Evolutionary conservation across 768 basidiomycete species (phyloP), one percentile per base, ranked within the genome.

Genomic region (Boletellus ananas): DNA sequence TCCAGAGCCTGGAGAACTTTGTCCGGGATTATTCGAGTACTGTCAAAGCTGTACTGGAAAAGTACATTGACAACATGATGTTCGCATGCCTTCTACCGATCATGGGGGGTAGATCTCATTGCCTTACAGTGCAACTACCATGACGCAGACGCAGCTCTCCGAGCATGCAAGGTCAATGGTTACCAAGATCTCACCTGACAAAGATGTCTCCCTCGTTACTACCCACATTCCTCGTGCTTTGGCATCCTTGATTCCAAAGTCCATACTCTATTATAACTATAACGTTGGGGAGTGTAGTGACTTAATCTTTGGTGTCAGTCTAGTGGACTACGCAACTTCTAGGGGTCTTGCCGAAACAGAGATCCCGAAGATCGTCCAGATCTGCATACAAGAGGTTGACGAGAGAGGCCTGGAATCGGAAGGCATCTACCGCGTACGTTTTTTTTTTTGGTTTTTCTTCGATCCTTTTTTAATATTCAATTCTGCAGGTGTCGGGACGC

Each of bases 251-350:
- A 84, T 81, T 45, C 90, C 87, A 16, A 83, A 83, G 52, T 84
- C 83, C 12, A 75, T 84, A 34, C 70, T 89, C 59, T 92, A 93
- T 68, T 77, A 87, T 59, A 84, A 89, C 62, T 85, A 80, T 49
- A 74, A 78, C 53, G 87, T 95, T 21, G 94, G 94, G 21, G 83
- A 84, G 63, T 96, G 93, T 62, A 80, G 79, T 45, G 92, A 94
- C 66, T 70, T 96, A 21, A 88, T 94, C 31, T 96, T 95, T 62
- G 94, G 93, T 20, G 83, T 94, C 56, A 85, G 81, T 57, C 70
- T 96, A 50, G 84, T 87, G 35, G 93, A 94, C 62, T 95, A 96
- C 61, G 90, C 93, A 14, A 91, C 86, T 34, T 78, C 89, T 9
- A 81, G 91, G 54, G 80, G 80, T 37, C 70, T 90, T 16, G 73